A percentile compares a stretch with the other conserved stretches of the same genome.
Conservation (phyloP, 1,284 basidiomycete genomes). For the Pulchroboletus neoregius region DNA sequence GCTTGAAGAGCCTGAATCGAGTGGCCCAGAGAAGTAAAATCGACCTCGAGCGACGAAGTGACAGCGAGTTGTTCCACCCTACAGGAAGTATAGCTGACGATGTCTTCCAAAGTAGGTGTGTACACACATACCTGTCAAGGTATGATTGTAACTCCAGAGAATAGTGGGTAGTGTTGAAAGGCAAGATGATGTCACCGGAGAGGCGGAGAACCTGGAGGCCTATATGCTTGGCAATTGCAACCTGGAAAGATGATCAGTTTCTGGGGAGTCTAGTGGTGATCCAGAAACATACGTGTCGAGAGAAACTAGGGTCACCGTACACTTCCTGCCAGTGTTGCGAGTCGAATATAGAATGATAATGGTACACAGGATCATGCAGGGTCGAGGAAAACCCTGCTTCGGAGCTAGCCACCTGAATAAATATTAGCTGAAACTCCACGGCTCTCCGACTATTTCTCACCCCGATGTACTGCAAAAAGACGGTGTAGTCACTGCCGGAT, state of each 20-base stretch:
- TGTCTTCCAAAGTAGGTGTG: background rate
- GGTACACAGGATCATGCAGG: constrained; percentile 61
- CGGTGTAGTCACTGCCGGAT: constrained; percentile 73
- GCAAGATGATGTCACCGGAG: constrained; percentile 55
- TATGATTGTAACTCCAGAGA: constrained; percentile 47
- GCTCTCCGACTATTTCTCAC: constrained; percentile 31
- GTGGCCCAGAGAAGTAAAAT: constrained; percentile 36
- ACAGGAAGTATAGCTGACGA: background rate
- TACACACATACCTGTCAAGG: constrained; percentile 41
- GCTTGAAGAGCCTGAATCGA: constrained; percentile 50
- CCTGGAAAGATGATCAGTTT: constrained; percentile 32
- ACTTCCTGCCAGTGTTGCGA: constrained; percentile 66
- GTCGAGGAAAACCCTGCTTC: constrained; percentile 50
- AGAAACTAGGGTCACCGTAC: constrained; percentile 72
- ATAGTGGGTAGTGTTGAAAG: constrained; percentile 77
- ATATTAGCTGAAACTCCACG: constrained; percentile 11
- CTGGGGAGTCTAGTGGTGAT: background rate
- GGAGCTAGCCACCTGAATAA: constrained; percentile 45
- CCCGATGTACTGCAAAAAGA: constrained; percentile 57
- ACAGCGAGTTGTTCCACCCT: constrained; percentile 35
- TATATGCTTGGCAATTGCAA: constrained; percentile 65
- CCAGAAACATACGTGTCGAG: constrained; percentile 49
- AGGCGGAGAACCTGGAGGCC: constrained; percentile 62
- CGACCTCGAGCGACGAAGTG: constrained; percentile 25
- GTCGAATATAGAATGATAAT: constrained; percentile 78